Evolutionary conservation across 1,139 yeast genomes (phyloP), one percentile per base, ranked within the genome.

Genomic region (Geotrichum macrosporum): DNA sequence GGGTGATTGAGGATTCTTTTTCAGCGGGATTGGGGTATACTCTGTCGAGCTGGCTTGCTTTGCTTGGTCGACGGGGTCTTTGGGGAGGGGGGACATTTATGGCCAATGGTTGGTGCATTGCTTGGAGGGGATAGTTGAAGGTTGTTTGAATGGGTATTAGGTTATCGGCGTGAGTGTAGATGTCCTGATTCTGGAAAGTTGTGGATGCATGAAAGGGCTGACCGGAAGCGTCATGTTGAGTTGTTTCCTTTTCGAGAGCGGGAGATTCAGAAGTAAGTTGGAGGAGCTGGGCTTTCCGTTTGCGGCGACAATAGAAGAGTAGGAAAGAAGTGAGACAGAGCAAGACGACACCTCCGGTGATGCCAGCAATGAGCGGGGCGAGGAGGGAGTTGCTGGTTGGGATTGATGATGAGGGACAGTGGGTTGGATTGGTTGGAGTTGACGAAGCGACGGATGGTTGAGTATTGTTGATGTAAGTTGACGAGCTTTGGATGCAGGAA

Each of bases 401-500:
- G 20, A 19, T 12, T 19, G 38, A 13, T 3, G 46, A 31, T 5
- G 24, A 10, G 9, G 44, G 10, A 18, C 39, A 21, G 3, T 30
- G 12, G n/a, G 33, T 43, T 2, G 33, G 13, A 4, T 44, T 22
- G 13, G 31, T 42, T 13, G 32, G 37, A n/a, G 33, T 21, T 2
- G 35, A 15, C 20, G 35, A 47, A 43, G 35, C 29, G 16, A 13
- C 26, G 18, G 44, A 55, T 38, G 46, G 37, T 26, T 5, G 15
- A 29, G 34, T 37, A 41, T 55, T 44, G 31, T 27, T 32, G 56
- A 52, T 5, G 51, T 36, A 18, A 42, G 34, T 27, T 22, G 45
- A 15, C 44, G 48, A 33, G 29, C 31, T 27, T 20, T 50, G 43
- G 30, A 55, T 37, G 36, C 57, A 55, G 22, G 38, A 32, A 1